Base-by-base conservation (phyloP, 2,329 filamentous ascomycete species). In the Phoma sp. region DNA sequence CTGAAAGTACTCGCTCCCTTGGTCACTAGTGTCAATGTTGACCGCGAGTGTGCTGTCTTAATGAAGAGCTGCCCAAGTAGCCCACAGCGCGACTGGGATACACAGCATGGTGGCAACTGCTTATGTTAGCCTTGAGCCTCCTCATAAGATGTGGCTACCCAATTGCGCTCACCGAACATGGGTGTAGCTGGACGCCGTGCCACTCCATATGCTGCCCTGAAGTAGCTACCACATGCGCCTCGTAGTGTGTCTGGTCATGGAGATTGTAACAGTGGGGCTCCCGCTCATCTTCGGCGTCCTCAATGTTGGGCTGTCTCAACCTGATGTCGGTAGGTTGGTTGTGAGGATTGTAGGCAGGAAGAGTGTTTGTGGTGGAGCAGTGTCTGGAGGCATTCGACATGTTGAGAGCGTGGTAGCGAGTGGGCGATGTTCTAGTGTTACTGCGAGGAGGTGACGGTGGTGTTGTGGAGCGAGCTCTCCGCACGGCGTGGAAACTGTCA, bases 121-220 rank as follows among this genome's bases (percentile, higher is more conserved):
- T 11, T 12, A 9, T 25, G n/a, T 40, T 20, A 40, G 36, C 20
- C 11, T 30, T 9, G 1, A 3, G n/a, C 9, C 4, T 34, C 3
- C 14, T 18, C 2, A 5, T 25, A 4, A 9, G 14, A 38, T n/a
- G n/a, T n/a, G n/a, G n/a, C n/a, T n/a, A n/a, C n/a, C n/a, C n/a
- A n/a, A n/a, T n/a, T n/a, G n/a, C n/a, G n/a, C 43, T 39, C 26
- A 47, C 43, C 34, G 18, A 39, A 26, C 43, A 47, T 47, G 10
- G 36, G 28, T 17, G 46, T 34, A 34, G 15, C 37, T 48, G 28
- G 10, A 34, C 20, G 28, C 29, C 28, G 20, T 20, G 37, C 46
- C 28, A 40, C n/a, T 42, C 20, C 17, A 40, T 11, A 15, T 7
- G 23, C 42, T 20, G 21, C 14, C 20, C 20, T 3, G 18, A 7